phyloP scores from a whole-genome alignment of 805 yeast species.

The Isabelozyma rhagii region DNA sequence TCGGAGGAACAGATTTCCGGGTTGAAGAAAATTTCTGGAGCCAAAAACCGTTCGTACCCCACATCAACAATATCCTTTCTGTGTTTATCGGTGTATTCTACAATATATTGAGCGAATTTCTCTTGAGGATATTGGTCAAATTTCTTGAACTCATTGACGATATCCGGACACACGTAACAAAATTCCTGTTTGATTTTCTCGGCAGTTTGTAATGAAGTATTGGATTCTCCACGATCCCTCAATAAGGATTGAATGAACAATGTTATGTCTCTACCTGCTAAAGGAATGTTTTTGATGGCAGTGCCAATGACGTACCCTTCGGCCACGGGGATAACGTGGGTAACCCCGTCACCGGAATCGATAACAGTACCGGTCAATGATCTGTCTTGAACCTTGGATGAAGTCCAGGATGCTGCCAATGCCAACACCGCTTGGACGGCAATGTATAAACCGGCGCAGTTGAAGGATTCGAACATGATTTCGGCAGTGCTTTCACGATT shows the following conservation, averaged over 20 bases:
- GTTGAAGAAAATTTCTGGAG: conserved; percentile 98
- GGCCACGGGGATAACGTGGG: conserved; percentile 98
- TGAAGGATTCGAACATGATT: conserved; percentile 97
- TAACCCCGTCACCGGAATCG: conserved; percentile 98
- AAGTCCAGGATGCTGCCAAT: conserved; percentile 98
- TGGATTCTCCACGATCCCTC: conserved; percentile 96
- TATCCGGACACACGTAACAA: conserved; percentile 97
- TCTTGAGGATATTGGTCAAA: conserved; percentile 88
- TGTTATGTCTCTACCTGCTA: conserved; percentile 98
- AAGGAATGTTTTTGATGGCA: conserved; percentile 94
- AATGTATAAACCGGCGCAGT: conserved; percentile 96
- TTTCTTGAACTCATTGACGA: conserved; percentile 92
- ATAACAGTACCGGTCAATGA: conserved; percentile 97
- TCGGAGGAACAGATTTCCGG: conserved; percentile 97
- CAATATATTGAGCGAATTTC: conserved; percentile 88
- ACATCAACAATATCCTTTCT: conserved; percentile 69
- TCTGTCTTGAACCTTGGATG: conserved; percentile 90
- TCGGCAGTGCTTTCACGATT: conserved; percentile 98
- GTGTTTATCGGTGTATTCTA: conserved; percentile 71
- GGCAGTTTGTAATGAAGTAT: conserved; percentile 91
- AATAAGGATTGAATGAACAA: conserved; percentile 86
- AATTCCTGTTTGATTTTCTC: conserved; percentile 95
- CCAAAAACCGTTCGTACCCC: conserved; percentile 96
- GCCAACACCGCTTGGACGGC: conserved; percentile 99
- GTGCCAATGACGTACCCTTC: conserved; percentile 98